Evolutionary conservation across 2,329 filamentous ascomycete species (phyloP).

Genomic region (Aureobasidium sp.): DNA sequence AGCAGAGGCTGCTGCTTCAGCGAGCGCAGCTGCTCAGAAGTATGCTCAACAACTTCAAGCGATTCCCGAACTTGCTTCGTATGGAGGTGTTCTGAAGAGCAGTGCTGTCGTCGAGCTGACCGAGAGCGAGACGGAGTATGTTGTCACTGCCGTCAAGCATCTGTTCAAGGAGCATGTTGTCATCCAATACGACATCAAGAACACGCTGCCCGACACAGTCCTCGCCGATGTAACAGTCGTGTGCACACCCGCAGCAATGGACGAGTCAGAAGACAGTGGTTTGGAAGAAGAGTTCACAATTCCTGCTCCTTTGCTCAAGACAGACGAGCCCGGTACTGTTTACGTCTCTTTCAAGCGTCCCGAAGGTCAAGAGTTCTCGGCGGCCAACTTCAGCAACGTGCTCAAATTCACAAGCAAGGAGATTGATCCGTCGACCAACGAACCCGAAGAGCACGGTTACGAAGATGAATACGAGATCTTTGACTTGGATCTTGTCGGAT

Average conservation of each 20-base stretch:
- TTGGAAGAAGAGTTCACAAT: slow-evolving; percentile 86
- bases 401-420: slow-evolving; percentile 98
- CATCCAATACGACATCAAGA: slow-evolving; percentile 94
- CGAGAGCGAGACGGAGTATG: slow-evolving; percentile 95
- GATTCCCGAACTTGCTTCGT: slow-evolving; percentile 85
- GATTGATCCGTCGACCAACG: slow-evolving; percentile 87
- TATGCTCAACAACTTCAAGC: slow-evolving; percentile 80
- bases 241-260: slow-evolving; percentile 71
- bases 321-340: slow-evolving; percentile 83
- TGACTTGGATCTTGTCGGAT: slow-evolving; percentile 81
- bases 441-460: slow-evolving; percentile 86
- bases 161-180: slow-evolving; percentile 97
- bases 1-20: slow-evolving; percentile 62
- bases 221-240: slow-evolving; percentile 83
- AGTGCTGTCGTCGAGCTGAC: slow-evolving; percentile 81
- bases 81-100: slow-evolving; percentile 87
- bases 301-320: slow-evolving; percentile 71
- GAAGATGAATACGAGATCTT: slow-evolving; percentile 98
- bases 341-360: slow-evolving; percentile 92
- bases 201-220: slow-evolving; percentile 85
- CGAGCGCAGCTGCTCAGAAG: slow-evolving; percentile 74
- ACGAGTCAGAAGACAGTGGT: slow-evolving; percentile 67
- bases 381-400: slow-evolving; percentile 78
- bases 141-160: slow-evolving; percentile 89
- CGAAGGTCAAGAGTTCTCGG: slow-evolving; percentile 69